Conservation (phyloP, 2,329 filamentous ascomycete species). For the Xylariaceae sp. region DNA sequence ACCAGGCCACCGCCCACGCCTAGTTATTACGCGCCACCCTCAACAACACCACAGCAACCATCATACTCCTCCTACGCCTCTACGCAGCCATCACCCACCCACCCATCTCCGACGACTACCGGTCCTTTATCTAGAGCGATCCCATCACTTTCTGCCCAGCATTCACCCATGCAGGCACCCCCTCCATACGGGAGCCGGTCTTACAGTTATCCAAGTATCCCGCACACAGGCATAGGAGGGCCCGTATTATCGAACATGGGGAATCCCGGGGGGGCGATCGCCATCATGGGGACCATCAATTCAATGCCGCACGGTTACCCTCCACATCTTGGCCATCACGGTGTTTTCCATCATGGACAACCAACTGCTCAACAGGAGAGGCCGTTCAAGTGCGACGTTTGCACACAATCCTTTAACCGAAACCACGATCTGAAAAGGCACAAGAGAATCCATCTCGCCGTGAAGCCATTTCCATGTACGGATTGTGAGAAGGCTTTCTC, state of each 20-base stretch:
- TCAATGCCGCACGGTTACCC: slow-evolving; percentile 44
- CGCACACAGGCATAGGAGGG: slow-evolving; percentile 60
- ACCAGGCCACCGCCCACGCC: slow-evolving; percentile 53
- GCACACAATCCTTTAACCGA: slow-evolving; percentile 88
- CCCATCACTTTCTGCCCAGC: slow-evolving; percentile 29
- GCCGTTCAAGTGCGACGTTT: slow-evolving; percentile 92
- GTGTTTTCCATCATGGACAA: slow-evolving; percentile 55
- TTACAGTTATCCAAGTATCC: slow-evolving; percentile 38
- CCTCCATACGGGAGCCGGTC: slow-evolving; percentile 44
- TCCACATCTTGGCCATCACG: slow-evolving; percentile 43
- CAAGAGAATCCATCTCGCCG: slow-evolving; percentile 88
- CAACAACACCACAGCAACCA: slow-evolving; percentile 43
- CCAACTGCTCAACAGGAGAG: slow-evolving; percentile 61
- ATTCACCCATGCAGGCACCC: slow-evolving; percentile 50
- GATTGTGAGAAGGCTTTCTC: slow-evolving; percentile 97
- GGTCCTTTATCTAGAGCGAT: slow-evolving; percentile 29
- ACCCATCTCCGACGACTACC: slow-evolving; percentile 45
- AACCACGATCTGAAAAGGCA: slow-evolving; percentile 97
- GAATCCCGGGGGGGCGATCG: slow-evolving; percentile 67
- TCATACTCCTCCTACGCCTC: slow-evolving; percentile 41
- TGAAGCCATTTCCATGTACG: slow-evolving; percentile 91
- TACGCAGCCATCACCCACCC: slow-evolving; percentile 28
- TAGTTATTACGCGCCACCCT: slow-evolving; percentile 54
- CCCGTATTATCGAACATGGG: slow-evolving; percentile 75
- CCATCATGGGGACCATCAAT: slow-evolving; percentile 60